phyloP scores from a whole-genome alignment of 1,139 yeast species.

The Citeromyces hawaiiensis region DNA sequence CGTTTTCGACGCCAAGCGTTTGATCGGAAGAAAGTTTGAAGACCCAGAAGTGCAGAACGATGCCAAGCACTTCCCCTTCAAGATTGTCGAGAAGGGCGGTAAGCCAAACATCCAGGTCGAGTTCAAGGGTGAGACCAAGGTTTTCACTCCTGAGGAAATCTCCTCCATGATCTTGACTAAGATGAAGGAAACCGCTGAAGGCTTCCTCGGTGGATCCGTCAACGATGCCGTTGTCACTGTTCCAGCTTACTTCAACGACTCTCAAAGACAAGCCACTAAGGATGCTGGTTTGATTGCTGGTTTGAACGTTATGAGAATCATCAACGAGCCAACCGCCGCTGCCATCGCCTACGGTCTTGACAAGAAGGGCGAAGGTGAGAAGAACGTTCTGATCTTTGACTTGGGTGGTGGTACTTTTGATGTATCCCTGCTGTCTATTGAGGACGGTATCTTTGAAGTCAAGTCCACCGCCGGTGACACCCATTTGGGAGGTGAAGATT shows the following conservation, averaged over 20 bases:
- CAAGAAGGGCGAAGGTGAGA: slow-evolving; percentile 67
- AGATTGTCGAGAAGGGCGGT: slow-evolving; percentile 52
- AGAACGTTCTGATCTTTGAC: slow-evolving; percentile 85
- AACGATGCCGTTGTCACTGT: slow-evolving; percentile 70
- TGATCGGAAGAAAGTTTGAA: slow-evolving; percentile 66
- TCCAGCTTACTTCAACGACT: slow-evolving; percentile 50
- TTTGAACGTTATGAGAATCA: slow-evolving; percentile 84
- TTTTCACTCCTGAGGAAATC: slow-evolving; percentile 80
- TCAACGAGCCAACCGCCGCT: slow-evolving; percentile 97
- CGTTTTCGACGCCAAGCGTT: slow-evolving; percentile 74
- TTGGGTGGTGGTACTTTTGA: slow-evolving; percentile 97
- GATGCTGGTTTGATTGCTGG: slow-evolving; percentile 98
- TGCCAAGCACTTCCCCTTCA: slow-evolving; percentile 69
- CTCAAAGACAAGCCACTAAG: slow-evolving; percentile 78
- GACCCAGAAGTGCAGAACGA: slow-evolving; percentile 75
- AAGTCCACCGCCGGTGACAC: slow-evolving; percentile 94
- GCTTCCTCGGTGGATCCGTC: slow-evolving; percentile 50
- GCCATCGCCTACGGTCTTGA: slow-evolving; percentile 97
- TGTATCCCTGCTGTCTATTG: slow-evolving; percentile 78
- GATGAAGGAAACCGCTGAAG: slow-evolving; percentile 91
- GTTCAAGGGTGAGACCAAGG: slow-evolving; percentile 52
- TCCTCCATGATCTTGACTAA: slow-evolving; percentile 86
- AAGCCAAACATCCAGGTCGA: slow-evolving; percentile 74
- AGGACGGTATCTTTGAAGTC: slow-evolving; percentile 91
- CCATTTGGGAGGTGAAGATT: too few relatives aligned